phyloP scores from a whole-genome alignment of 768 basidiomycete species.

The Termitomyces sp. region DNA sequence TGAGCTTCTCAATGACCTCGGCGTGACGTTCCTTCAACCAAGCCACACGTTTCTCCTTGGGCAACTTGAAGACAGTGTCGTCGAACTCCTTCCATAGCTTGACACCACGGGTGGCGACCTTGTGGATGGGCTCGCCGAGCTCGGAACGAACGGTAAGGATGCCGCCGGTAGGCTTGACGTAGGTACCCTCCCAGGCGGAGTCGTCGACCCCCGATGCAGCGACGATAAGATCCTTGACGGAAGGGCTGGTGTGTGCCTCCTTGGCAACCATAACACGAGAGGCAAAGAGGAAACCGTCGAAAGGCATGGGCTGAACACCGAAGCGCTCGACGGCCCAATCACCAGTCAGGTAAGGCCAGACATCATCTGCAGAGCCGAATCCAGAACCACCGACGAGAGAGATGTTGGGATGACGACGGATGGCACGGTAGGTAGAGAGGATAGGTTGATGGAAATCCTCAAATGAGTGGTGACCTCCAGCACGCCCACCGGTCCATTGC shows the following conservation, averaged over 20 bases:
- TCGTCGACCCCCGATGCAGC: conserved; percentile 92
- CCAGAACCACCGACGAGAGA: conserved; percentile 91
- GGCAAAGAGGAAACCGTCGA: conserved; percentile 95
- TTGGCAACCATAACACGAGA: conserved; percentile 98
- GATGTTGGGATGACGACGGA: conserved; percentile 88
- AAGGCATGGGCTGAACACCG: conserved; percentile 92
- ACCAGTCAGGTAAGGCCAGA: conserved; percentile 96
- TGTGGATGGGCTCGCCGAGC: conserved; percentile 98
- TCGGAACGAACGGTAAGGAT: conserved; percentile 97
- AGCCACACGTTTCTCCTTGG: conserved; percentile 89
- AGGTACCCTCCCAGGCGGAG: conserved; percentile 91
- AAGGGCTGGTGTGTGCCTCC: conserved; percentile 92
- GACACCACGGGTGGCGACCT: conserved; percentile 95
- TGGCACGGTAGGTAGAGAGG: conserved; percentile 83
- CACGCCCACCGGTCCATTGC: conserved; percentile 99
- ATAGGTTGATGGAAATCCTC: conserved; percentile 99
- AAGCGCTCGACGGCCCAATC: conserved; percentile 88
- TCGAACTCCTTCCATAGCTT: conserved; percentile 99
- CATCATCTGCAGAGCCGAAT: conserved; percentile 91
- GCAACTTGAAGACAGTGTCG: conserved; percentile 89
- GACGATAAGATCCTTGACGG: conserved; percentile 96
- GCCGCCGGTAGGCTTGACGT: conserved; percentile 90
- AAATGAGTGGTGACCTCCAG: conserved; percentile 96
- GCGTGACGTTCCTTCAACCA: conserved; percentile 88
- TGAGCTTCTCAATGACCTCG: conserved; percentile 88